Base-by-base conservation (phyloP, 1,284 basidiomycete species). In the Puccinia novopanici region DNA sequence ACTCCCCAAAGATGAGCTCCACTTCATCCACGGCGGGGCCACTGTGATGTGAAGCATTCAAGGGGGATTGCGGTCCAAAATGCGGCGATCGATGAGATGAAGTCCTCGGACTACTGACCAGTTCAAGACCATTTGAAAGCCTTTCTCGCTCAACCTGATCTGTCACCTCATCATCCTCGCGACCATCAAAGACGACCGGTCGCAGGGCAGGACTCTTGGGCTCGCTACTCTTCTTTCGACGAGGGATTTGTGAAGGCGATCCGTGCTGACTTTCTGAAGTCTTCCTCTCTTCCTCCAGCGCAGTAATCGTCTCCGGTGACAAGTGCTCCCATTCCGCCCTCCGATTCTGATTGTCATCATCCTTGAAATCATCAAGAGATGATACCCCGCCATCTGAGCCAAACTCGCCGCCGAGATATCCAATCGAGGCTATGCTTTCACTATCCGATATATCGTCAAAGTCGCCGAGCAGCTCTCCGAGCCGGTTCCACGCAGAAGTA, bases 391-490 rank as follows among this genome's bases (percentile, higher is more conserved):
- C 76, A 48, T 79, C 76, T 10, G 42, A 40, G 3, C 76, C 76
- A 63, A 79, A 79, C 54, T 79, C 76, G 22, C 67, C 76, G 0
- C 76, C 76, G 8, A 79, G 68, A 57, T 72, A 79, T n/a, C 68
- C 68, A 63, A 79, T 79, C 6, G 76, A 79, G 15, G 67, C 76
- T 22, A 79, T 72, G 24, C 76, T 79, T 52, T 79, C 76, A 17
- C 67, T 79, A 63, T 79, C 76, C n/a, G 76, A 79, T 19, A 79
- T 79, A 34, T 79, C 76, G 42, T 79, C 76, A 52, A 79, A 79
- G 37, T 79, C 76, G 30, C 76, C 76, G 12, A 79, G 68, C 34
- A 79, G 42, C 45, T 79, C 76, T 15, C 76, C 76, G 1, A 79
- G 55, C 34, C 76, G 50, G 50, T 70, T 70, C 76, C 76, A 79